Percentiles rank a stretch among this genome's conserved stretches.
Conservation (phyloP, 805 yeast species). For the Ogataea nitratoaversa region DNA sequence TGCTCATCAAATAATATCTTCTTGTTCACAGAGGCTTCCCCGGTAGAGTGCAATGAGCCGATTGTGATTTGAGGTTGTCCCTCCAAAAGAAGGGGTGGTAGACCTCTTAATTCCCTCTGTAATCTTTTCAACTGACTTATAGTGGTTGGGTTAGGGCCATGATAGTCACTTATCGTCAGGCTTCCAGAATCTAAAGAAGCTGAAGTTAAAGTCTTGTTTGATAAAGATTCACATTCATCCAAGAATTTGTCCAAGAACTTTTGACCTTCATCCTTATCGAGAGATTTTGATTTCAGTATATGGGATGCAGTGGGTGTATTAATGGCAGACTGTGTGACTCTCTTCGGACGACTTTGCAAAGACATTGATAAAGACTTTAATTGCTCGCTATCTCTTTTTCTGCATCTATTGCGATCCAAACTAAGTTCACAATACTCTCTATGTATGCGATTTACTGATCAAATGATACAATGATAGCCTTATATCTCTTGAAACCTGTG, state of each 20-base stretch:
- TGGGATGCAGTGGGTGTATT: constrained; percentile 44
- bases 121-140: constrained; percentile 33
- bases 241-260: constrained; percentile 23
- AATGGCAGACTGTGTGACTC: constrained; percentile 40
- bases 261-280: constrained; percentile 23
- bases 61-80: constrained; percentile 6
- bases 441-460: too few species aligned
- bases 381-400: not conserved
- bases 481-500: too few species aligned
- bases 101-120: constrained; percentile 34
- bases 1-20: not conserved
- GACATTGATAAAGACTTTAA: not conserved
- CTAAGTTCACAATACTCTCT: too few species aligned
- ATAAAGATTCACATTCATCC: constrained; percentile 17
- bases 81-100: constrained; percentile 32
- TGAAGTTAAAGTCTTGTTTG: constrained; percentile 8
- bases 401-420: too few species aligned
- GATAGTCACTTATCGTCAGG: constrained; percentile 8
- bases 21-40: not conserved
- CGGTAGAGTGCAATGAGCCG: too few species aligned
- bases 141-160: constrained; percentile 26
- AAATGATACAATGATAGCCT: too few species aligned
- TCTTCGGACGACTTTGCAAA: constrained; percentile 34
- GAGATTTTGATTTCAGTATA: constrained; percentile 17
- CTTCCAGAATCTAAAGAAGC: constrained; percentile 6